Conservation (phyloP, 768 basidiomycete species). For the Termitomyces heimii region DNA sequence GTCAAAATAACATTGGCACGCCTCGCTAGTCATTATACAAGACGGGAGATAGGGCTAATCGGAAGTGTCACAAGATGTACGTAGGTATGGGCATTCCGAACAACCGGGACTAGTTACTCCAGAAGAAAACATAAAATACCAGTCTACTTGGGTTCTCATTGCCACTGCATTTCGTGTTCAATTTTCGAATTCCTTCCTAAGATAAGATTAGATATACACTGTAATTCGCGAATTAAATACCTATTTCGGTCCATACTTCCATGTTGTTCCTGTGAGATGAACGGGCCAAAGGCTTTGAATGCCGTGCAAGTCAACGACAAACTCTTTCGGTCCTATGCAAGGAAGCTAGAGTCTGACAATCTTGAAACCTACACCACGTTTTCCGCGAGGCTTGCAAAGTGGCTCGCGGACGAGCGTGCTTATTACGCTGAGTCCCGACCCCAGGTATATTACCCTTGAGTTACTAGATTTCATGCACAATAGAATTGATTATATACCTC, state of each 20-base stretch:
- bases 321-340: slow-evolving; percentile 28
- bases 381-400: slow-evolving; percentile 34
- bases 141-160: neutral
- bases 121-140: neutral
- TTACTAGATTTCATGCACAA: neutral
- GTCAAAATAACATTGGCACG: neutral
- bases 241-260: neutral
- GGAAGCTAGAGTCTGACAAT: slow-evolving; percentile 25
- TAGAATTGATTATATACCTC: neutral
- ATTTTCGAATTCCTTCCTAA: neutral
- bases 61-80: neutral
- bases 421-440: slow-evolving; percentile 47
- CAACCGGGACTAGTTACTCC: neutral
- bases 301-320: slow-evolving; percentile 28
- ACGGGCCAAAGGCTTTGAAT: slow-evolving; percentile 6
- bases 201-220: slow-evolving; percentile 8
- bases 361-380: slow-evolving; percentile 16
- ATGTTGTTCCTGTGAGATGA: slow-evolving; percentile 5
- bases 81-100: neutral
- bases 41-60: neutral
- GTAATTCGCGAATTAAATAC: neutral
- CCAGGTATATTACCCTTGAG: slow-evolving; percentile 28
- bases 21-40: neutral
- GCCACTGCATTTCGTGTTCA: too few relatives aligned
- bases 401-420: slow-evolving; percentile 42